Percentiles rank a stretch among this genome's conserved stretches.
These are phyloP conservation scores for Sphagnum tenellum DNA, from an alignment of 225 moss, liverwort and hornwort genomes.

Conservation along the genomic window DNA sequence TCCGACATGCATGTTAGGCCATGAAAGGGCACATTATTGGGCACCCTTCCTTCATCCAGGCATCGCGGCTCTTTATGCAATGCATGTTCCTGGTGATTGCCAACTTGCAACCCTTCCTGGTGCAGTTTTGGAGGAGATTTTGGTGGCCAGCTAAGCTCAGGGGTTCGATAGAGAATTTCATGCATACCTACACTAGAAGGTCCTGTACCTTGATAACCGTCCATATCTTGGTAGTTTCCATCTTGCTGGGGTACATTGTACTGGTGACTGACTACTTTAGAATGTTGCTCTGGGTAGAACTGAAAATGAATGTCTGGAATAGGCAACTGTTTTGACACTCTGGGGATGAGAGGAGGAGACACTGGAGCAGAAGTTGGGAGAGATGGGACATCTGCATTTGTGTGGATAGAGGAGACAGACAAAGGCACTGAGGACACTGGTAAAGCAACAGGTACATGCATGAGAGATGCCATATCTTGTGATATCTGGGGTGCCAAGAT, in stretches of 20 bases:
- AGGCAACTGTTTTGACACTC: constrained; percentile 36
- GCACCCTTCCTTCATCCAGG: no score
- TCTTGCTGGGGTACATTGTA: constrained; percentile 48
- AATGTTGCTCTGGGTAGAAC: constrained; percentile 43
- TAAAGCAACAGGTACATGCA: constrained; percentile 8
- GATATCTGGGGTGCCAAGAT: constrained; percentile 62
- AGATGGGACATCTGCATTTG: constrained; percentile 24
- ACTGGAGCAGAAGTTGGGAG: constrained; percentile 81
- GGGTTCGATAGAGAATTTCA: constrained; percentile 40
- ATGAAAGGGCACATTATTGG: no score
- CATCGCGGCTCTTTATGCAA: no score
- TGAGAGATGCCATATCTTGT: constrained; percentile 61
- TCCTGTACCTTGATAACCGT: constrained; percentile 37
- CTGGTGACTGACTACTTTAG: constrained; percentile 3
- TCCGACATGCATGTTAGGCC: no score
- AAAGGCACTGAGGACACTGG: constrained; percentile 25
- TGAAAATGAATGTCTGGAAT: constrained; percentile 50
- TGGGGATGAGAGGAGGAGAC: constrained; percentile 67
- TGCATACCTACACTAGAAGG: constrained; percentile 11
- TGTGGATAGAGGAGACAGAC: constrained; percentile 25
- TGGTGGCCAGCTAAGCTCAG: constrained; percentile 52
- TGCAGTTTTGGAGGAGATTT: constrained; percentile 58
- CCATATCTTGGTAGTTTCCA: constrained; percentile 42
- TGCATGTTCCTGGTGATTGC: constrained; percentile 50
- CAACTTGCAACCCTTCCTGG: not conserved